phyloP scores from a whole-genome alignment of 306 rosid species.

The Rosa multiflora region DNA sequence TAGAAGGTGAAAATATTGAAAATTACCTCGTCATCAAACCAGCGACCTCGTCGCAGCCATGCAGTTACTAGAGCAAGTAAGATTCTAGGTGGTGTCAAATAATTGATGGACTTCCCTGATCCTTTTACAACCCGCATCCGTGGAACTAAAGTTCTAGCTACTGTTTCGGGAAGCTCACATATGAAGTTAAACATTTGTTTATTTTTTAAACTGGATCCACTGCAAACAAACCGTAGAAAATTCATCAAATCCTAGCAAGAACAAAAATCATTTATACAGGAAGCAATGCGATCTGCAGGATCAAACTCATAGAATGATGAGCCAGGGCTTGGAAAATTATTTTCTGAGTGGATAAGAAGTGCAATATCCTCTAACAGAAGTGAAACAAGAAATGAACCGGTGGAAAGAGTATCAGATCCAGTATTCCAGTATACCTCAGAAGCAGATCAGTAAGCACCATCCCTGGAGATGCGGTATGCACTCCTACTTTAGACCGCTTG shows the following conservation, averaged over 20 bases:
- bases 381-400: not conserved
- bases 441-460: constrained; percentile 96
- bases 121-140: constrained; percentile 94
- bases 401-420: not conserved
- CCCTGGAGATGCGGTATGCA: constrained; percentile 96
- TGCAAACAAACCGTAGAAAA: constrained; percentile 34
- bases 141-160: constrained; percentile 93
- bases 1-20: not conserved
- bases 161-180: constrained; percentile 95
- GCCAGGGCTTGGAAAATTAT: not conserved
- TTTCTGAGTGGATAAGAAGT: not conserved
- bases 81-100: constrained; percentile 96
- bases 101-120: constrained; percentile 78
- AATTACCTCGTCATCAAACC: constrained; percentile 88
- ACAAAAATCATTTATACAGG: not conserved
- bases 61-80: constrained; percentile 87
- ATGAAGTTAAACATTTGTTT: constrained; percentile 85
- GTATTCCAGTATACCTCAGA: constrained; percentile 52
- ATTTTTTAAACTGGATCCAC: constrained; percentile 85
- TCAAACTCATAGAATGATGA: not conserved
- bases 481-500: constrained; percentile 79
- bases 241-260: constrained; percentile 8
- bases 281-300: not conserved
- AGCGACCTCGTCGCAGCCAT: constrained; percentile 88
- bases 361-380: not conserved